These are phyloP conservation scores for Colletotrichum godetiae DNA, from an alignment of 2,329 filamentous ascomycete species.

Conservation along the genomic window DNA sequence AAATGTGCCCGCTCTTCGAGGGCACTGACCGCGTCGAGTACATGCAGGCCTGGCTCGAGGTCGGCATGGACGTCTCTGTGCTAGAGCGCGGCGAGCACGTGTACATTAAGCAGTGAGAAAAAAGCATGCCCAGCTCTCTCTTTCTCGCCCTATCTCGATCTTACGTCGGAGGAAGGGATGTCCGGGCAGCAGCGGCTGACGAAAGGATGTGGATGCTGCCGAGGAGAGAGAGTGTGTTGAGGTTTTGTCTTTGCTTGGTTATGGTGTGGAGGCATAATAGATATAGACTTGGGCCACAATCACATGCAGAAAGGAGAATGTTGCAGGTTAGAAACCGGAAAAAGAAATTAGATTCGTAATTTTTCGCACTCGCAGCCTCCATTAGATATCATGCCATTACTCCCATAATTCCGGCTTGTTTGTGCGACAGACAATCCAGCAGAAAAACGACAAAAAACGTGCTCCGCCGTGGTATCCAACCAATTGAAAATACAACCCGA, in stretches of 20 bases:
- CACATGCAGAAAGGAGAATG: background rate
- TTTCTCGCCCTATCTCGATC: background rate
- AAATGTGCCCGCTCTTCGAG: conserved; percentile 68
- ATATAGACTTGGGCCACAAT: background rate
- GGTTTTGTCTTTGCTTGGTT: background rate
- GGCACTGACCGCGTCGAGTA: conserved; percentile 36
- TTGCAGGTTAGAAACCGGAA: background rate
- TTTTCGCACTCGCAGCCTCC: conserved; percentile 1
- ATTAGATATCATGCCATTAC: conserved; percentile 18
- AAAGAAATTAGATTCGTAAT: background rate
- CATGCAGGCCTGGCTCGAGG: conserved; percentile 60
- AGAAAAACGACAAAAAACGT: conserved; percentile 7
- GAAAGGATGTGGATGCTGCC: background rate
- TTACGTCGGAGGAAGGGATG: background rate
- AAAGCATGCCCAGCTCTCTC: background rate
- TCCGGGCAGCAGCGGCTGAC: background rate
- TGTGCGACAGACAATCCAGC: background rate
- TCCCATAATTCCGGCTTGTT: conserved; percentile 1
- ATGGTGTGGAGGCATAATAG: background rate
- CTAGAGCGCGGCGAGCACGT: conserved; percentile 57
- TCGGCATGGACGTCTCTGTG: conserved; percentile 67
- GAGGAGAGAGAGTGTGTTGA: background rate
- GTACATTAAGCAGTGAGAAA: conserved; percentile 49
- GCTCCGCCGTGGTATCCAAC: conserved; percentile 25
- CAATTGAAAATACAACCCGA: background rate